Evolutionary conservation across 352 stramenopile genomes (phyloP), one percentile per base, ranked within the genome.

Genomic region (Elongisporangium anandrum): DNA sequence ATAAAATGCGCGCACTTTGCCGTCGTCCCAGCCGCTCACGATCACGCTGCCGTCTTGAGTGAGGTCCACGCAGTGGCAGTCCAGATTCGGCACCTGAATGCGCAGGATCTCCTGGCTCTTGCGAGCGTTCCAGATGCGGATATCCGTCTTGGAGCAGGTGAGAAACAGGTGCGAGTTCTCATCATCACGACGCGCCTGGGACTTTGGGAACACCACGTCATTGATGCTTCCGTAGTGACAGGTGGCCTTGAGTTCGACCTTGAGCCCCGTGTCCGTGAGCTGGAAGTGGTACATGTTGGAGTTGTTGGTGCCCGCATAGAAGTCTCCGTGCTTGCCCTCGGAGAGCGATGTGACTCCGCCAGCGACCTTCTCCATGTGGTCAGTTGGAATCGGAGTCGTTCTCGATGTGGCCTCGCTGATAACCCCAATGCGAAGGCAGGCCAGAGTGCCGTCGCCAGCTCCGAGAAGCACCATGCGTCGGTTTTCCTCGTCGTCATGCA

Each of bases 41-140:
- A 99, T 98, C 17, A 85, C 85, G 56, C 67, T 73, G 26, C 95
- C 96, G 63, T 90, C 86, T 7, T 72, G 69, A 17, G 92, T 97
- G 52, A 99, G 79, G 21, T 94, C 86, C 21, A 98, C 75, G 68
- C 93, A 97, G 64, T 96, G 94, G 75, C 96, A 99, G n/a, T 95
- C 92, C n/a, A 98, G 78, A 72, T 99, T 99, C 10, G 96, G 95
- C 61, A 99, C 93, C 59, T 98, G 94, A 45, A 99, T 97, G 50
- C 96, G 86, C 39, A 99, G 73, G n/a, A 99, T 92, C 71, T 99
- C 96, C 57, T 96, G 81, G 19, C 85, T 85, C 41, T 89, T 88
- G 41, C 81, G 75, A 10, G 86, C 89, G 65, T 98, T 98, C 96
- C 96, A 99, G 57, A 99, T 85, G 50, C 96, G 88, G 61, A 99